Conservation (phyloP, 768 basidiomycete genomes). For the Kwoniella sp. region DNA sequence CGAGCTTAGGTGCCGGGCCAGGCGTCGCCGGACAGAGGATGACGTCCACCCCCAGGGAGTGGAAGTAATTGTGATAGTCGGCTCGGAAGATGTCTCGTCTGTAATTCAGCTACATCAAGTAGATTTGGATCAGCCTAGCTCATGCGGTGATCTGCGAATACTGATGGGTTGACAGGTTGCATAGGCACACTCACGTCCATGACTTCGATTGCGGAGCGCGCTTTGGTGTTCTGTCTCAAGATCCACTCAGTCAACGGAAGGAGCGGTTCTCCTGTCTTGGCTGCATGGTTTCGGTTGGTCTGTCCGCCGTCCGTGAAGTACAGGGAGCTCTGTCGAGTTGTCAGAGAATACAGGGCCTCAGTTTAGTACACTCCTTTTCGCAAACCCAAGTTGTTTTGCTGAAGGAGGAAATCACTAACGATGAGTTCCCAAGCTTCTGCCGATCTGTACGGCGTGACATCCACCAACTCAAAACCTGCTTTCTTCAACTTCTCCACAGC, state of each 20-base stretch:
- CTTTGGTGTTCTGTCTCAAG: conserved; percentile 17
- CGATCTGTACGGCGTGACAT: conserved; percentile 7
- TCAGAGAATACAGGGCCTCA: background rate
- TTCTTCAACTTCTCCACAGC: conserved; percentile 13
- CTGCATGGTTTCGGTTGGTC: conserved; percentile 2
- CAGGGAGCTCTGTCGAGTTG: conserved; percentile 8
- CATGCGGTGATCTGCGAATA: background rate
- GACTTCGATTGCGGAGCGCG: conserved; percentile 9
- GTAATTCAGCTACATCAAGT: conserved; percentile 21
- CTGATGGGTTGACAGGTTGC: background rate
- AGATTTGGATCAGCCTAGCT: background rate
- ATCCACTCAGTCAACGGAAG: conserved; percentile 44
- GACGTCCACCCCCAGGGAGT: conserved; percentile 27
- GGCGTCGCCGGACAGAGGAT: conserved; percentile 35
- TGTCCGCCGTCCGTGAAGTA: conserved; percentile 37
- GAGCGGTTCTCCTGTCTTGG: conserved; percentile 31
- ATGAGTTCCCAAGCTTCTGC: conserved; percentile 29
- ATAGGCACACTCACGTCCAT: conserved; percentile 22
- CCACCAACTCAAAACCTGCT: conserved; percentile 15
- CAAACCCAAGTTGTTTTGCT: no score
- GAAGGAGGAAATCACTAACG: background rate
- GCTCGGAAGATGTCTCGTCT: conserved; percentile 27
- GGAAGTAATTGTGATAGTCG: conserved; percentile 10
- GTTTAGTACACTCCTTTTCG: no score
- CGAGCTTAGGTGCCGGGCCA: conserved; percentile 32